These are phyloP conservation scores for Thermothielavioides terrestris DNA, from an alignment of 495 filamentous ascomycete species.

Conservation along the genomic window DNA sequence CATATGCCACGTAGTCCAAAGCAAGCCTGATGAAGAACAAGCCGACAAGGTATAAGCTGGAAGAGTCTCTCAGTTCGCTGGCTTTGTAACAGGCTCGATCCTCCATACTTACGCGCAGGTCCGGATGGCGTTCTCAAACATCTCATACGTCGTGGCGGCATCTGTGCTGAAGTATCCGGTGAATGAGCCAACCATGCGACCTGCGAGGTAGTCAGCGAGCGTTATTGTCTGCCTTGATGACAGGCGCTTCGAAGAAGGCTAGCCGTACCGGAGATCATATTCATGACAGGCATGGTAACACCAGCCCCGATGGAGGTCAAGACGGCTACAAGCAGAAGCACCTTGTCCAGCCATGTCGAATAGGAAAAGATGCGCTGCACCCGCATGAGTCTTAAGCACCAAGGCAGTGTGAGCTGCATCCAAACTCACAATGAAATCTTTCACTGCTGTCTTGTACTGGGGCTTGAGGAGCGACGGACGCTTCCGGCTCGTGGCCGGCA, in stretches of 20 bases:
- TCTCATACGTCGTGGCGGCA: slow-evolving; percentile 16
- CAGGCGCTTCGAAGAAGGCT: not conserved
- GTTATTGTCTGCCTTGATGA: too few species aligned
- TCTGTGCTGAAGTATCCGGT: slow-evolving; percentile 21
- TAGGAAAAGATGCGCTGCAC: slow-evolving; percentile 42
- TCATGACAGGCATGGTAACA: slow-evolving; percentile 43
- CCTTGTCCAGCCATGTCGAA: slow-evolving; percentile 37
- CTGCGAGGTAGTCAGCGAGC: slow-evolving; percentile 16
- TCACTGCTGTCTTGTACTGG: slow-evolving; percentile 22
- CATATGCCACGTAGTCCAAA: slow-evolving; percentile 49
- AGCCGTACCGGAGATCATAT: slow-evolving; percentile 38
- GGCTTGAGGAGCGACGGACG: slow-evolving; percentile 15
- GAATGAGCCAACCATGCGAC: slow-evolving; percentile 34
- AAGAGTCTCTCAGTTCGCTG: not conserved
- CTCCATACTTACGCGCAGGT: slow-evolving; percentile 21
- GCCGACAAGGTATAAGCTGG: slow-evolving; percentile 50
- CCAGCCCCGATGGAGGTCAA: slow-evolving; percentile 43
- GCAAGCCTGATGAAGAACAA: slow-evolving; percentile 54
- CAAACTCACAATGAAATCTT: slow-evolving; percentile 27
- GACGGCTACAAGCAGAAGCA: slow-evolving; percentile 31
- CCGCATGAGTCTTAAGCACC: slow-evolving; percentile 5
- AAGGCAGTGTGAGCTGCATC: not conserved
- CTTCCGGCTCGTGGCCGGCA: slow-evolving; percentile 10
- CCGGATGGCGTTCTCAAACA: slow-evolving; percentile 22
- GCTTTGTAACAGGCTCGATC: too few species aligned